Evolutionary conservation across 1,139 yeast species (phyloP).

Genomic region (Saccharomycopsis hybrid): DNA sequence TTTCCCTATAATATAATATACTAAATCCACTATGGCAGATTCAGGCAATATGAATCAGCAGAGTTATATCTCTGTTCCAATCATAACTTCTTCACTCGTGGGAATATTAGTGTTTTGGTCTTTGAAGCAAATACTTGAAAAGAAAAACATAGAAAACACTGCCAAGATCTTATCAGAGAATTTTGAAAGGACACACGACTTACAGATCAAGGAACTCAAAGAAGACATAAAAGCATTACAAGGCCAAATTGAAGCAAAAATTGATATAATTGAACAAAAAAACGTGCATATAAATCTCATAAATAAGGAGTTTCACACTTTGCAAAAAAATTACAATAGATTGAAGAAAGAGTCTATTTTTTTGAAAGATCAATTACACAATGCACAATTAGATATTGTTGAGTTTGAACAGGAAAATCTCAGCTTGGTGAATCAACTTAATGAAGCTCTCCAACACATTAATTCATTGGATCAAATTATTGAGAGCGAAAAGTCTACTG

Average conservation of each 20-base stretch:
- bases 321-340: slow-evolving; percentile 19
- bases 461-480: slow-evolving; percentile 18
- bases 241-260: slow-evolving; percentile 15
- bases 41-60: not conserved
- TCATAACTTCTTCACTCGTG: not conserved
- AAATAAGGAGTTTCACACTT: slow-evolving; percentile 20
- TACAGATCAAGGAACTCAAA: slow-evolving; percentile 16
- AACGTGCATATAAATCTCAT: slow-evolving; percentile 21
- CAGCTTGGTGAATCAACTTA: slow-evolving; percentile 17
- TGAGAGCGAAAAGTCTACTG: slow-evolving; percentile 15
- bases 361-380: slow-evolving; percentile 20
- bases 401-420: slow-evolving; percentile 20
- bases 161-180: slow-evolving; percentile 6
- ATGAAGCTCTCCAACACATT: slow-evolving; percentile 20
- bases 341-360: slow-evolving; percentile 20
- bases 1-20: too few species aligned
- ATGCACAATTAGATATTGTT: slow-evolving; percentile 20
- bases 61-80: slow-evolving; percentile 5
- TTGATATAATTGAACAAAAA: slow-evolving; percentile 20
- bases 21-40: too few species aligned
- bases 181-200: slow-evolving; percentile 10
- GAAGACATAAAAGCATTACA: slow-evolving; percentile 16
- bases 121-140: slow-evolving; percentile 11
- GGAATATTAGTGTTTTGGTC: slow-evolving; percentile 6
- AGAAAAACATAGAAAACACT: slow-evolving; percentile 11